These are phyloP conservation scores for Dioscorea zingiberensis DNA, from an alignment of 106 monocot genomes.

Conservation along the genomic window DNA sequence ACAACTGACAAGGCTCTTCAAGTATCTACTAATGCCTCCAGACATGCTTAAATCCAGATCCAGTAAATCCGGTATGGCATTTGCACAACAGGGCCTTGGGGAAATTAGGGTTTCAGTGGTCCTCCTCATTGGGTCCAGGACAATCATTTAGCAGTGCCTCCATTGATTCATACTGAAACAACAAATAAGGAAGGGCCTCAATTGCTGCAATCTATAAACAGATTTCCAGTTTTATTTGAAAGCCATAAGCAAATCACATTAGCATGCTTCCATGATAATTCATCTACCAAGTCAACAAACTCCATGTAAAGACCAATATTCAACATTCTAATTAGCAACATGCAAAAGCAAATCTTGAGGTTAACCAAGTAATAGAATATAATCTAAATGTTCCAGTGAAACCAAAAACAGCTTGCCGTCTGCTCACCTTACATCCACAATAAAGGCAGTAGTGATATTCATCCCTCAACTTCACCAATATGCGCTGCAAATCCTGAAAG, in stretches of 20 bases:
- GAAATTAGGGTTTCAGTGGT: constrained; percentile 41
- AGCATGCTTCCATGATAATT: background rate
- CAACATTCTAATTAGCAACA: background rate
- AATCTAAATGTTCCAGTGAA: background rate
- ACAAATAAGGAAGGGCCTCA: no score
- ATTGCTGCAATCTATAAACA: no score
- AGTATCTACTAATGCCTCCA: background rate
- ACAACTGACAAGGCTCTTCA: background rate
- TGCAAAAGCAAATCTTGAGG: background rate
- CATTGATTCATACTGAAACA: constrained; percentile 75
- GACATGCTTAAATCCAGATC: background rate
- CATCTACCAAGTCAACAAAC: background rate
- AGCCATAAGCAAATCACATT: background rate
- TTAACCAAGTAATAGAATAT: background rate
- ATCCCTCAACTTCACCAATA: constrained; percentile 67
- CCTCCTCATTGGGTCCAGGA: constrained; percentile 72
- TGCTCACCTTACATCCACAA: constrained; percentile 76
- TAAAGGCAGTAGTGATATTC: constrained; percentile 83
- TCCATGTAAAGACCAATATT: background rate
- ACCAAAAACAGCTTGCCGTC: background rate
- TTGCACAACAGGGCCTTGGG: background rate
- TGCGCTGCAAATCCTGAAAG: constrained; percentile 62
- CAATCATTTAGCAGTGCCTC: constrained; percentile 56
- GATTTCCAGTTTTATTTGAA: background rate
- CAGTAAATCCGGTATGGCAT: background rate